Evolutionary conservation across 768 basidiomycete genomes (phyloP).

Genomic region (Daedalea quercina): DNA sequence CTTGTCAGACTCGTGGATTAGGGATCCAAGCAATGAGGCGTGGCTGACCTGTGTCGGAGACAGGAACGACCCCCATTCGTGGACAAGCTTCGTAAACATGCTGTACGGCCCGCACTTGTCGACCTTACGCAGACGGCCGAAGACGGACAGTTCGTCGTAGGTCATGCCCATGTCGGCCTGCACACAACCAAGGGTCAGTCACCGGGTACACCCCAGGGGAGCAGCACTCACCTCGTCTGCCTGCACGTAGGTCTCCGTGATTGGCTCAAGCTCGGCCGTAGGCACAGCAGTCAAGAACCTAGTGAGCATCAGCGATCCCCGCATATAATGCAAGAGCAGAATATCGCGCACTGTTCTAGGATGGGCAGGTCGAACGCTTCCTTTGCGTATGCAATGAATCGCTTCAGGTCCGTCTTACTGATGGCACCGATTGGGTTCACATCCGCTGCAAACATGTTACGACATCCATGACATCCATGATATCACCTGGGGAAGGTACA

Average conservation of each 20-base stretch:
- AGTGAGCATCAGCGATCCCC: neutral
- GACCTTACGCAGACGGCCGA: constrained; percentile 88
- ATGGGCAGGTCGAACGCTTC: constrained; percentile 80
- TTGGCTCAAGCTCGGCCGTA: constrained; percentile 94
- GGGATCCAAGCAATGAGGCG: too few relatives aligned
- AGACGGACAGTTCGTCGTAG: constrained; percentile 91
- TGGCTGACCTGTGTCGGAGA: constrained; percentile 71
- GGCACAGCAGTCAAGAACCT: constrained; percentile 92
- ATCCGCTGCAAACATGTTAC: constrained; percentile 52
- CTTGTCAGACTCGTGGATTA: neutral
- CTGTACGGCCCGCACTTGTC: constrained; percentile 98
- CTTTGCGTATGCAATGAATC: constrained; percentile 84
- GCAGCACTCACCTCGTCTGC: constrained; percentile 74
- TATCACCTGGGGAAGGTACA: constrained; percentile 13
- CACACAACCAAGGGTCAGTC: neutral
- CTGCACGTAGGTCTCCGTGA: constrained; percentile 90
- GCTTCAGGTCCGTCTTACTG: constrained; percentile 95
- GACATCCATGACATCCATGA: constrained; percentile 6
- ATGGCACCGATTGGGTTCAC: constrained; percentile 98
- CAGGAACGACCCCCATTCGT: constrained; percentile 85
- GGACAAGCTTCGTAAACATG: constrained; percentile 92
- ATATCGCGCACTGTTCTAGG: constrained; percentile 51
- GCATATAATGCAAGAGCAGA: neutral
- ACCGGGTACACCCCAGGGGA: neutral
- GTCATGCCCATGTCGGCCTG: constrained; percentile 99